A percentile compares a stretch with the other conserved stretches of the same genome.
phyloP scores from a whole-genome alignment of 2,329 filamentous ascomycete genomes.

The Neocatenulostroma microsporum region DNA sequence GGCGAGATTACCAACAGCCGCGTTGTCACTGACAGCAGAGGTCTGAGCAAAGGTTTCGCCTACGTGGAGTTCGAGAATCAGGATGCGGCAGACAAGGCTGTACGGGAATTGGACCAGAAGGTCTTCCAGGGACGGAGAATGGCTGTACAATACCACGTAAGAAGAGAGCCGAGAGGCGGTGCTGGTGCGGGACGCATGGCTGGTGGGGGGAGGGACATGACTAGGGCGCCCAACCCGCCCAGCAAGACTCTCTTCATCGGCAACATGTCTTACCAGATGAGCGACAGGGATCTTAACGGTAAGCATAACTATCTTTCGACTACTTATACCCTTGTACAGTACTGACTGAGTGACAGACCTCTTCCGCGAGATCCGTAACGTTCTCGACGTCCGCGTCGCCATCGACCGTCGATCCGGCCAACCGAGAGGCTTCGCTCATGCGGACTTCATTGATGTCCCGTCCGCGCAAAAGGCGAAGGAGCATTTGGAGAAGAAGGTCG shows the following conservation, averaged over 20 bases:
- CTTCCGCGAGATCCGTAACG: conserved; percentile 62
- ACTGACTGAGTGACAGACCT: too few species aligned
- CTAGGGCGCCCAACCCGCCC: conserved; percentile 37
- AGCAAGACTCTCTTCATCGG: conserved; percentile 70
- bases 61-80: conserved; percentile 54
- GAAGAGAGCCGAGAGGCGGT: conserved; percentile 1
- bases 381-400: conserved; percentile 70
- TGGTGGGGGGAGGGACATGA: neutral
- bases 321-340: too few species aligned
- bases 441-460: conserved; percentile 64
- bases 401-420: conserved; percentile 74
- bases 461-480: conserved; percentile 56
- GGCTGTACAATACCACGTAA: conserved; percentile 52
- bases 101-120: conserved; percentile 51
- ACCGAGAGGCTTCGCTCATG: conserved; percentile 76
- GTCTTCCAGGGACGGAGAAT: conserved; percentile 58
- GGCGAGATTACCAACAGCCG: conserved; percentile 46
- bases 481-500: conserved; percentile 46
- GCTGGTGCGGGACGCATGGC: neutral
- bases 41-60: conserved; percentile 63
- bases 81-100: conserved; percentile 48
- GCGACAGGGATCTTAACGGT: conserved; percentile 68
- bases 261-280: conserved; percentile 80
- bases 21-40: conserved; percentile 54
- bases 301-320: too few species aligned